These are phyloP conservation scores for Trichosporon asahii DNA, from an alignment of 1,284 basidiomycete species.

Conservation along the genomic window DNA sequence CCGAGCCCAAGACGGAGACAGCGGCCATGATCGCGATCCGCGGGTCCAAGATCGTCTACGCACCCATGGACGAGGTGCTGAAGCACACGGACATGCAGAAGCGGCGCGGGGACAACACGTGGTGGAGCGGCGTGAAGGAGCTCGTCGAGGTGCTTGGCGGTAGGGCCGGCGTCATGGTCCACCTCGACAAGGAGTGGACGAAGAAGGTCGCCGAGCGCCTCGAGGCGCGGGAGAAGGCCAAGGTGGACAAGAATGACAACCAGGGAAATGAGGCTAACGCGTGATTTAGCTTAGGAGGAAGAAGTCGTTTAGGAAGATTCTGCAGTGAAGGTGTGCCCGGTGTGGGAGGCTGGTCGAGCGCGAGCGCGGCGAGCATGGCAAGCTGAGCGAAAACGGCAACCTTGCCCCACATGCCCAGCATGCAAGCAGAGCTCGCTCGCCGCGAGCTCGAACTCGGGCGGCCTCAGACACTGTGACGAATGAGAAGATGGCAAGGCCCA, in stretches of 20 bases:
- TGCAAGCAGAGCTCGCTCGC: too few relatives aligned
- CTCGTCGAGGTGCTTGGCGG: constrained; percentile 66
- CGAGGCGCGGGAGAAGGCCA: background rate
- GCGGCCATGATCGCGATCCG: constrained; percentile 91
- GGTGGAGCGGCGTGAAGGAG: constrained; percentile 73
- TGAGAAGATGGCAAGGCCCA: background rate
- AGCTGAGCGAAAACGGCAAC: too few relatives aligned
- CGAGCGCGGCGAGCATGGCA: background rate
- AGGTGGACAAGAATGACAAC: background rate
- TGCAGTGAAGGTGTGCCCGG: background rate
- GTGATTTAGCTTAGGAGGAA: background rate
- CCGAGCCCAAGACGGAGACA: constrained; percentile 51
- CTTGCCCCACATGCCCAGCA: too few relatives aligned
- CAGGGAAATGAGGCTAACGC: background rate
- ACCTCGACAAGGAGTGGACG: constrained; percentile 15
- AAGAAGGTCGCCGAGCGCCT: background rate
- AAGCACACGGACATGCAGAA: constrained; percentile 85
- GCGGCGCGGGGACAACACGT: constrained; percentile 71
- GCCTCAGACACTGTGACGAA: background rate
- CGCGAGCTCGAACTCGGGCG: too few relatives aligned
- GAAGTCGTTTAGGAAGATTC: background rate
- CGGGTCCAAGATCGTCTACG: constrained; percentile 72
- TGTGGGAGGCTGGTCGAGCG: background rate
- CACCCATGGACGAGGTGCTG: constrained; percentile 78
- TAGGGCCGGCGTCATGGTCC: constrained; percentile 38